Conservation (phyloP, 805 yeast genomes). For the Candida xiaguanensis region DNA sequence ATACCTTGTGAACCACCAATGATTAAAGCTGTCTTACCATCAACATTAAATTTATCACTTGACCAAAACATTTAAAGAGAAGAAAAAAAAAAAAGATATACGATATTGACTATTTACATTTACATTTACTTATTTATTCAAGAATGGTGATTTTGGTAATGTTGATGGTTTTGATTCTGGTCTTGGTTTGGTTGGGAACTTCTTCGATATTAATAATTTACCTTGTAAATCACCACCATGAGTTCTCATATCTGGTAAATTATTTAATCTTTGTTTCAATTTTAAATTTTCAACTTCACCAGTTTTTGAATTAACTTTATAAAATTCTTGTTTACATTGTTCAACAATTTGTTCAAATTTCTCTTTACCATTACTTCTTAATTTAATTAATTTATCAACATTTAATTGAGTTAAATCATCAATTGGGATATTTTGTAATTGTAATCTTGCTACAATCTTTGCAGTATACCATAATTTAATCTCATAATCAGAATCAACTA, state of each 20-base stretch:
- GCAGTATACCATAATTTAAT: slow-evolving; percentile 75
- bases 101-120: slow-evolving; percentile 5
- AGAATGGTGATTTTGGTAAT: slow-evolving; percentile 34
- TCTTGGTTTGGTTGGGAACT: slow-evolving; percentile 30
- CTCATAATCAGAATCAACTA: slow-evolving; percentile 67
- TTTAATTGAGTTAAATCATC: slow-evolving; percentile 52
- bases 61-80: slow-evolving; percentile 20
- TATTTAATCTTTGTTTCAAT: slow-evolving; percentile 25
- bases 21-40: slow-evolving; percentile 60
- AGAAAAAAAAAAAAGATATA: neutral
- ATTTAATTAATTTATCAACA: slow-evolving; percentile 46
- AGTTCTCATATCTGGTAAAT: slow-evolving; percentile 22
- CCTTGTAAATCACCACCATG: slow-evolving; percentile 23
- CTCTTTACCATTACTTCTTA: slow-evolving; percentile 47
- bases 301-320: slow-evolving; percentile 29
- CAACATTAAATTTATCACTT: slow-evolving; percentile 25
- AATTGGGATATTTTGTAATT: slow-evolving; percentile 54
- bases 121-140: slow-evolving; percentile 4
- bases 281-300: slow-evolving; percentile 20
- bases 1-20: slow-evolving; percentile 95
- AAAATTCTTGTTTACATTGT: slow-evolving; percentile 33
- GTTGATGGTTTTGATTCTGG: slow-evolving; percentile 9
- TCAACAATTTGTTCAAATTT: slow-evolving; percentile 64
- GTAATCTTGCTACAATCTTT: slow-evolving; percentile 78
- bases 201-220: slow-evolving; percentile 27